A percentile compares a stretch with the other conserved stretches of the same genome.
phyloP scores from a whole-genome alignment of 2,329 filamentous ascomycete species.

The Pseudonectria foliicola region DNA sequence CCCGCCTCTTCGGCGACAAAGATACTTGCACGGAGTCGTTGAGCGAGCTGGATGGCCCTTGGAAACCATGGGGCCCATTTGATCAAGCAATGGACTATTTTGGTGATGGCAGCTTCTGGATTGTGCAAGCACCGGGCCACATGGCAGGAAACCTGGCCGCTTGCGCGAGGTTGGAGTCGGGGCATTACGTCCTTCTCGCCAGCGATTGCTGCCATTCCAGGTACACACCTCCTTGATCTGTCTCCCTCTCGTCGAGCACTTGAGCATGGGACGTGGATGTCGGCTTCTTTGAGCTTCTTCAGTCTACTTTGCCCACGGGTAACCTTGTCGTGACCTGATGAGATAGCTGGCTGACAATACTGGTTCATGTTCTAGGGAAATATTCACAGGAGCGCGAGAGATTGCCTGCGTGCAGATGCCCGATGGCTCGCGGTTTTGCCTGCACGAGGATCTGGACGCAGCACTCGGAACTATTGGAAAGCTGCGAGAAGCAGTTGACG shows the following conservation, averaged over 20 bases:
- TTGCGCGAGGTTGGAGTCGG: not conserved
- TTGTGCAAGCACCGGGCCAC: conserved; percentile 5
- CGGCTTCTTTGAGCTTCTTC: too few species aligned
- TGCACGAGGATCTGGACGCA: conserved; percentile 3
- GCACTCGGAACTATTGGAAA: not conserved
- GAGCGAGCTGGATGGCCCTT: conserved; percentile 2
- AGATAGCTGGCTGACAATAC: too few species aligned
- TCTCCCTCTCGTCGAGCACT: too few species aligned
- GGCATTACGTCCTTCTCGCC: conserved; percentile 1
- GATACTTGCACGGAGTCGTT: not conserved
- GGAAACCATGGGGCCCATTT: conserved; percentile 3
- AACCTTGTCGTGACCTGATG: too few species aligned
- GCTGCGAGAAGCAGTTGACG: conserved; percentile 3
- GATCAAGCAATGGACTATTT: conserved; percentile 1
- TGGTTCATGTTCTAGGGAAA: conserved; percentile 3
- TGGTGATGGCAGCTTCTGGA: conserved; percentile 4
- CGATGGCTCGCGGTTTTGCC: conserved; percentile 3
- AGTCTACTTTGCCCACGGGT: too few species aligned
- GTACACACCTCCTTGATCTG: too few species aligned
- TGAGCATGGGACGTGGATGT: too few species aligned
- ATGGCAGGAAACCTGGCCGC: conserved; percentile 6
- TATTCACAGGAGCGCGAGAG: conserved; percentile 1
- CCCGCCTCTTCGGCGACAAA: conserved; percentile 5
- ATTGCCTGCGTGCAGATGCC: conserved; percentile 2
- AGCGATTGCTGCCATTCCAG: conserved; percentile 8